These are phyloP conservation scores for Lecanicillium sp. DNA, from an alignment of 2,329 filamentous ascomycete genomes.

Conservation along the genomic window DNA sequence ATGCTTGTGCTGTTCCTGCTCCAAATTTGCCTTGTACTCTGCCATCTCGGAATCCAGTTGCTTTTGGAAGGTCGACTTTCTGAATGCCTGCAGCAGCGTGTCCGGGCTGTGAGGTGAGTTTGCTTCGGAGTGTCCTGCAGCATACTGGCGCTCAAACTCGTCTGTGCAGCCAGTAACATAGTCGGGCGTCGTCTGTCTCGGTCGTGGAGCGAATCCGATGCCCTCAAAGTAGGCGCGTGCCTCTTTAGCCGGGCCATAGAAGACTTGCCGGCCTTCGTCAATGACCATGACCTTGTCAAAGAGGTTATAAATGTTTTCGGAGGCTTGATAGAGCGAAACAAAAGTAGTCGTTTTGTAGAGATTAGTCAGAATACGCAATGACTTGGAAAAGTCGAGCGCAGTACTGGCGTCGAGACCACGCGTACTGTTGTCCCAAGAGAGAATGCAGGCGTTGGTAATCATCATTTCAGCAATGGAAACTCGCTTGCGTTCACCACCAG, in stretches of 20 bases:
- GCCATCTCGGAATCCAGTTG: conserved; percentile 57
- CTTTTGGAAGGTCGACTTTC: conserved; percentile 50
- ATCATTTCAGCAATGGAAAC: conserved; percentile 80
- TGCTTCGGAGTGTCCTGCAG: conserved; percentile 52
- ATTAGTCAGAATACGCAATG: conserved; percentile 71
- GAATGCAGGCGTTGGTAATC: conserved; percentile 62
- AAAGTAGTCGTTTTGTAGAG: conserved; percentile 79
- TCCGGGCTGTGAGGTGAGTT: conserved; percentile 63
- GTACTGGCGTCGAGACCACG: conserved; percentile 61
- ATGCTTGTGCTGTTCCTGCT: conserved; percentile 56
- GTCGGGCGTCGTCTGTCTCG: conserved; percentile 72
- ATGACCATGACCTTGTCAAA: conserved; percentile 84
- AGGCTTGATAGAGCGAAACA: conserved; percentile 79
- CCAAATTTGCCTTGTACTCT: conserved; percentile 56
- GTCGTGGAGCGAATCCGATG: conserved; percentile 66
- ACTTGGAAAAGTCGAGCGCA: conserved; percentile 58
- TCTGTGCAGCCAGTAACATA: conserved; percentile 79
- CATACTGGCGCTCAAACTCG: conserved; percentile 73
- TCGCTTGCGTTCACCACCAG: conserved; percentile 70
- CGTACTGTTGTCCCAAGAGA: conserved; percentile 70
- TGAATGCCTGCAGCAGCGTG: conserved; percentile 61
- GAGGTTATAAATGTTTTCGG: conserved; percentile 68
- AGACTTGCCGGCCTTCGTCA: conserved; percentile 66
- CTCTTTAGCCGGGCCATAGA: conserved; percentile 60
- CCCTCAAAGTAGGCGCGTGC: conserved; percentile 69